Base-by-base conservation (phyloP, 805 yeast species). In the Geotrichum ghanense region DNA sequence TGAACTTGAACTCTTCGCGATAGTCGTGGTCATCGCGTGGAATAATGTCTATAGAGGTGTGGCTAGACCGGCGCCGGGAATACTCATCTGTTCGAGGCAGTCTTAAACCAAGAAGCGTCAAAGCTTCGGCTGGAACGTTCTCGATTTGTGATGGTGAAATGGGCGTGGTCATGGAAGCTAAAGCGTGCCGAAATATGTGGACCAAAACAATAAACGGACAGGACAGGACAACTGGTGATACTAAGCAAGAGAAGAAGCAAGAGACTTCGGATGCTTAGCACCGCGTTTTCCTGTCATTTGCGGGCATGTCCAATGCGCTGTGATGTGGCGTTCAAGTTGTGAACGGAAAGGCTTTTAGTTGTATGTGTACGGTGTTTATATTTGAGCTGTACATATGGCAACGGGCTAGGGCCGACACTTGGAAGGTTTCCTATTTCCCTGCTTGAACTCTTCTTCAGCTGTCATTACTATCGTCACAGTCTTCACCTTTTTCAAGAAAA, bases 131-230 rank as follows among this genome's bases (percentile, higher is more conserved):
- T 16, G 37, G 37, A 5, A 31, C 37, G 37, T 31, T 31, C 16
- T 31, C 37, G 17, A 31, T 31, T n/a, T 31, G 37, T 19, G 37
- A 31, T n/a, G 37, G 37, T 10, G 37, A 31, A n/a, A 31, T 31
- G 19, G 12, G 37, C 5, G 16, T 5, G 14, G 12, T 31, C 37
- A 31, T 31, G 31, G 9, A 9, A 25, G 37, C 5, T 31, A 6
- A 6, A 12, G 37, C 14, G 17, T n/a, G n/a, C n/a, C n/a, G n/a
- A n/a, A n/a, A n/a, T n/a, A n/a, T n/a, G n/a, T n/a, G n/a, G n/a
- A n/a, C n/a, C n/a, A n/a, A n/a, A n/a, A n/a, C n/a, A n/a, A n/a
- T n/a, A n/a, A n/a, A n/a, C n/a, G n/a, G n/a, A 16, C 37, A 31
- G 16, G 16, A 31, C 12, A 31, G 37, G 16, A 5, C 17, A 9